phyloP scores from a whole-genome alignment of 2,329 filamentous ascomycete species.

The Ophiocordyceps sinensis region DNA sequence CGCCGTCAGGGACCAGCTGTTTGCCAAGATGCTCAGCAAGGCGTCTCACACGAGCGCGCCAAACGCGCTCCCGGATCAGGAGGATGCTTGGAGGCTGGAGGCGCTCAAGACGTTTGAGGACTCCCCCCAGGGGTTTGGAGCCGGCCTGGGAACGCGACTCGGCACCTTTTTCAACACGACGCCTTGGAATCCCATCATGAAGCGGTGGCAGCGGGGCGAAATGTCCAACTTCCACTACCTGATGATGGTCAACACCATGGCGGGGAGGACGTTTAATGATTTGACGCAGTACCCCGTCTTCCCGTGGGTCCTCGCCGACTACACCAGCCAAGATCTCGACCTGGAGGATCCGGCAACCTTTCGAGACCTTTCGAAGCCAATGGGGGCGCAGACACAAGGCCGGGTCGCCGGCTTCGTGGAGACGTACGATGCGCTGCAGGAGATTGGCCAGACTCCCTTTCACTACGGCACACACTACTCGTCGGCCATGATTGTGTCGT shows the following conservation, averaged over 20 bases:
- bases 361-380: conserved; percentile 84
- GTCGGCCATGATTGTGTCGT: conserved; percentile 96
- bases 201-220: conserved; percentile 83
- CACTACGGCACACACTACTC: conserved; percentile 99
- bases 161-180: conserved; percentile 81
- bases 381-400: conserved; percentile 74
- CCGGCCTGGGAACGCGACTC: conserved; percentile 72
- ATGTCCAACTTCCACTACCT: conserved; percentile 98
- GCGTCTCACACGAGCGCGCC: conserved; percentile 66
- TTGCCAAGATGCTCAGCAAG: conserved; percentile 58
- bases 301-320: conserved; percentile 92
- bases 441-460: conserved; percentile 86
- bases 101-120: conserved; percentile 56
- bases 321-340: conserved; percentile 85
- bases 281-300: conserved; percentile 97
- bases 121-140: conserved; percentile 52
- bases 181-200: conserved; percentile 70
- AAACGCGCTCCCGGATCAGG: conserved; percentile 56
- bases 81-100: conserved; percentile 87
- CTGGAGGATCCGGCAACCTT: conserved; percentile 73
- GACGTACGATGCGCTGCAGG: conserved; percentile 73
- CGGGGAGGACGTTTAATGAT: conserved; percentile 93
- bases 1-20: conserved; percentile 63
- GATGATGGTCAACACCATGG: conserved; percentile 97
- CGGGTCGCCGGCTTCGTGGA: conserved; percentile 70